Conservation (phyloP, 352 stramenopile species). For the Globisporangium canariense region DNA sequence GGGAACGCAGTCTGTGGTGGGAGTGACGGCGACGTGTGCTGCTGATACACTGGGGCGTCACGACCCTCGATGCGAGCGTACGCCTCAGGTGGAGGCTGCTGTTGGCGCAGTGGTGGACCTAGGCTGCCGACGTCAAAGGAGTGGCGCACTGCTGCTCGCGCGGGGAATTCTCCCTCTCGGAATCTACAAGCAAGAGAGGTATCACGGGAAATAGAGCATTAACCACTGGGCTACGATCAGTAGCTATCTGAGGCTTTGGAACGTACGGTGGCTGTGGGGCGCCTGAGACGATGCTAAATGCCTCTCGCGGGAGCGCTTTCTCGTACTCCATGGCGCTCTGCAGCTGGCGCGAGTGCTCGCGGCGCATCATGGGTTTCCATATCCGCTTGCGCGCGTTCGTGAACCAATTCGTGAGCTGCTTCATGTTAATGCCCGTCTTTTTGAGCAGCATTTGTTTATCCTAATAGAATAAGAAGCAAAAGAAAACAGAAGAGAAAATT, state of each 20-base stretch:
- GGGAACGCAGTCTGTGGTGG: constrained; percentile 22
- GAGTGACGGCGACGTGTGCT: constrained; percentile 9
- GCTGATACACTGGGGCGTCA: constrained; percentile 26
- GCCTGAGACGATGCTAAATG: constrained; percentile 21
- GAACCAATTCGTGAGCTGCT: constrained; percentile 90
- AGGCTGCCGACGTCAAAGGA: constrained; percentile 72
- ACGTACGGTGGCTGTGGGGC: constrained; percentile 23
- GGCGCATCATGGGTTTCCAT: constrained; percentile 89
- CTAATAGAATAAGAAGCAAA: constrained; percentile 18
- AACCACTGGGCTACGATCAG: background rate
- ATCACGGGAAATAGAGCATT: background rate
- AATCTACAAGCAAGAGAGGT: constrained; percentile 10
- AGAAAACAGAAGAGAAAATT: background rate
- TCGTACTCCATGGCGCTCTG: constrained; percentile 74
- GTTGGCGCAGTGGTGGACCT: constrained; percentile 20
- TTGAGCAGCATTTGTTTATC: constrained; percentile 90
- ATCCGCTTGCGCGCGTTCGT: constrained; percentile 88
- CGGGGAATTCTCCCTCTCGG: constrained; percentile 36
- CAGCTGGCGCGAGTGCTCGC: constrained; percentile 75
- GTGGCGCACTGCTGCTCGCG: constrained; percentile 41
- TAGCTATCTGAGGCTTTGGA: background rate
- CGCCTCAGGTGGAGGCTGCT: constrained; percentile 15
- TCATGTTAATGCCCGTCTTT: constrained; percentile 89
- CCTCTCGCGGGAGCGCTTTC: constrained; percentile 33
- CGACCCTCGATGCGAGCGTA: constrained; percentile 15